Percentiles rank a stretch among this genome's conserved stretches.
Conservation (phyloP, 768 basidiomycete genomes). For the Termitomyces sp. region DNA sequence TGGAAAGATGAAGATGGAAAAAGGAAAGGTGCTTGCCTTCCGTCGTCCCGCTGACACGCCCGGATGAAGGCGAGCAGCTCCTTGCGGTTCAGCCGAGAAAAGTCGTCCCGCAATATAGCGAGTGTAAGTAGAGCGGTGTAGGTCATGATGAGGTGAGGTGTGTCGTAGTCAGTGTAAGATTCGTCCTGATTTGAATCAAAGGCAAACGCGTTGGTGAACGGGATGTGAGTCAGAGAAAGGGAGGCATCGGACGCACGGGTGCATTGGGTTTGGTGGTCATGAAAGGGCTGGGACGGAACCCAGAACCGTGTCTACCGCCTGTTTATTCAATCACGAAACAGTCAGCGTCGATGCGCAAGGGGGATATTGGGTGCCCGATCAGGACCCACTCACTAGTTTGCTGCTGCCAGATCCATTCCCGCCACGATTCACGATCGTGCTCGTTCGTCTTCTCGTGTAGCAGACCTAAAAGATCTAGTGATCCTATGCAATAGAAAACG, state of each 20-base stretch:
- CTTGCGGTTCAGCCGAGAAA: constrained; percentile 58
- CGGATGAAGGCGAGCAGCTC: constrained; percentile 65
- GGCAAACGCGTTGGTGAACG: constrained; percentile 5
- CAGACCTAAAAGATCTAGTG: constrained; percentile 68
- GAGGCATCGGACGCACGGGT: constrained; percentile 7
- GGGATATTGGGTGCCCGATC: not conserved
- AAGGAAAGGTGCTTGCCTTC: constrained; percentile 46
- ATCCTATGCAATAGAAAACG: constrained; percentile 84
- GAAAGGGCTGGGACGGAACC: constrained; percentile 72
- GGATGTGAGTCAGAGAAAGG: not conserved
- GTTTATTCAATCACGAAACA: constrained; percentile 1
- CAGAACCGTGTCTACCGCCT: constrained; percentile 58
- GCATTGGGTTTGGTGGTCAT: constrained; percentile 34
- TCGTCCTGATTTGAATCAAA: constrained; percentile 16
- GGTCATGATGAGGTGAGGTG: constrained; percentile 87
- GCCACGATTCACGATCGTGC: constrained; percentile 58
- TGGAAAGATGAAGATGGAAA: not conserved
- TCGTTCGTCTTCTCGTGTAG: constrained; percentile 40
- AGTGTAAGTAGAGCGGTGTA: constrained; percentile 86
- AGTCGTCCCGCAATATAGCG: constrained; percentile 83
- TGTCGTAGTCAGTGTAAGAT: constrained; percentile 47
- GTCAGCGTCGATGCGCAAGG: not conserved
- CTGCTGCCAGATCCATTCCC: constrained; percentile 86
- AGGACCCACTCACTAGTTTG: constrained; percentile 67
- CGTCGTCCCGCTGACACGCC: constrained; percentile 72